Evolutionary conservation across 768 basidiomycete genomes (phyloP).

Genomic region (Lactarius sp.): DNA sequence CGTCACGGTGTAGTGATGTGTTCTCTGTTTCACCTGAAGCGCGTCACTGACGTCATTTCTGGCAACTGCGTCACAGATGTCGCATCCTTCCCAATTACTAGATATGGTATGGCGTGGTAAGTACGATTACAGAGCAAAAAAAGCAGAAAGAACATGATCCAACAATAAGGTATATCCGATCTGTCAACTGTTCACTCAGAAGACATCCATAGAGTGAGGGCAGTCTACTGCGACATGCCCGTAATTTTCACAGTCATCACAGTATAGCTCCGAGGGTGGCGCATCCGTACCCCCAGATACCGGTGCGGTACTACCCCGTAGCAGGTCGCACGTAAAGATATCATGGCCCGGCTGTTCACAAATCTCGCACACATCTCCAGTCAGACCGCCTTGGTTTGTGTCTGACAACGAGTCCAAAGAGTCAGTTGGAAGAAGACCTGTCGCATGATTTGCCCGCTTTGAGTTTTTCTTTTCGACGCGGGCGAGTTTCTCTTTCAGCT

Average conservation of each 20-base stretch:
- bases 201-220: conserved; percentile 83
- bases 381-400: conserved; percentile 10
- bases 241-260: conserved; percentile 79
- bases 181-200: conserved; percentile 32
- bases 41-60: conserved; percentile 4
- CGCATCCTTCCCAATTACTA: neutral
- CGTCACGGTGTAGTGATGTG: too few species aligned
- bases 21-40: neutral
- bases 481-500: conserved; percentile 63
- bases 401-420: conserved; percentile 24
- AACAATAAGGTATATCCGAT: conserved; percentile 13
- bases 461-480: conserved; percentile 56
- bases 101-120: conserved; percentile 5
- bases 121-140: conserved; percentile 5
- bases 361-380: conserved; percentile 69
- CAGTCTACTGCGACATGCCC: conserved; percentile 76
- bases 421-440: conserved; percentile 23
- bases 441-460: conserved; percentile 36
- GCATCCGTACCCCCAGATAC: conserved; percentile 27
- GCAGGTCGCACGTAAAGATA: conserved; percentile 75
- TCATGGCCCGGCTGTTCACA: conserved; percentile 85
- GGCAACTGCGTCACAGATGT: neutral
- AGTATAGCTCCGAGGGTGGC: conserved; percentile 39
- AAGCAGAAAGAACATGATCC: conserved; percentile 3
- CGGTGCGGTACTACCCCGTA: conserved; percentile 48